Evolutionary conservation across 2,329 filamentous ascomycete genomes (phyloP), one percentile per base, ranked within the genome.

Genomic region (Fusarium hostae): DNA sequence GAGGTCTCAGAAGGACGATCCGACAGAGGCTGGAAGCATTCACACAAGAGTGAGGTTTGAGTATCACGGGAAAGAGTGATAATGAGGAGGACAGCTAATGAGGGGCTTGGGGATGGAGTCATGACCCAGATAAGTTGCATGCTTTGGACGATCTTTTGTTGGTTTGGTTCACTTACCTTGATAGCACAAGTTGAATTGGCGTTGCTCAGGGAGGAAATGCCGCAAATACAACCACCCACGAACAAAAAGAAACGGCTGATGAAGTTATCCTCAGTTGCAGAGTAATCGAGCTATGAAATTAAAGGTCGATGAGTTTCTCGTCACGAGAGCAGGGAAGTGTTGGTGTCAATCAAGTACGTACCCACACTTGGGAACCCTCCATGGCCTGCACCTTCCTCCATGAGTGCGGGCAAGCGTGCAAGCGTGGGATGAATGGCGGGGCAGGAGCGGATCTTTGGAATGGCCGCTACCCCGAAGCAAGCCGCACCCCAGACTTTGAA

Each of bases 401-500:
- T 28, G 52, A 59, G 52, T 40, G 58, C 22, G 55, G 35, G 52
- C 48, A 52, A 50, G 47, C 20, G 12, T n/a, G 28, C 28, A 44
- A 45, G 54, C n/a, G 59, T 58, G 64, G 56, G 55, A 62, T 45
- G 47, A 24, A 51, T 52, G 48, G 60, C 54, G 66, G 64, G 60
- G 67, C 62, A 72, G 37, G 41, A 50, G 69, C 75, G 75, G 75
- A 75, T 76, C 65, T 76, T 74, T 72, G 65, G 68, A 76, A 75
- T 74, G 66, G 63, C 74, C 75, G 74, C 58, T 57, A 43, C 58
- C 63, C 75, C 73, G 73, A 74, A 45, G 56, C 24, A 73, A 73
- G 59, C 59, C 58, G 63, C 45, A 62, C 41, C 20, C 48, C 43
- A 41, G 41, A 63, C 48, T 34, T n/a, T 37, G 41, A 48, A 40